Evolutionary conservation across 108 stramenopile genomes (phyloP).

Genomic region (Discostella pseudostelligera): DNA sequence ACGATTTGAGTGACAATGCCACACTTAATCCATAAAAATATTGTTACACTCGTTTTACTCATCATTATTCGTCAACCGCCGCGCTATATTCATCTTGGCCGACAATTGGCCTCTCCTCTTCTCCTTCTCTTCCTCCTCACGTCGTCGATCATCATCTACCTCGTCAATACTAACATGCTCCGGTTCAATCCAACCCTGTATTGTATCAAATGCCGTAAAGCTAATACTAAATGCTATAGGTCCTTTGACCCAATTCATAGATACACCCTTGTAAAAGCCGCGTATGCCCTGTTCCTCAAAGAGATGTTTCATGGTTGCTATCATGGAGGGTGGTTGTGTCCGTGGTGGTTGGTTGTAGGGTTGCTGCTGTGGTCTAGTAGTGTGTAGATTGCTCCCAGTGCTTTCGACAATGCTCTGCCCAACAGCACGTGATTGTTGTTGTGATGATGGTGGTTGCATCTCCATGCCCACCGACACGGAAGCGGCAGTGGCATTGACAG

Average conservation of each 20-base stretch:
- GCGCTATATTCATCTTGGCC: slow-evolving; percentile 22
- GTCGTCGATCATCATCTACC: too few relatives aligned
- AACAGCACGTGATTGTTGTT: too few relatives aligned
- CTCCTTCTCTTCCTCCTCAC: slow-evolving; percentile 22
- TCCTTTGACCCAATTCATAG: slow-evolving; percentile 98
- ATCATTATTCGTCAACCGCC: slow-evolving; percentile 39
- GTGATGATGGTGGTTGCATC: too few relatives aligned
- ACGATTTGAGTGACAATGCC: not conserved
- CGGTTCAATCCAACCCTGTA: slow-evolving; percentile 67
- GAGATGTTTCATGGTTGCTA: slow-evolving; percentile 62
- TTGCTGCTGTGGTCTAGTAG: slow-evolving; percentile 6
- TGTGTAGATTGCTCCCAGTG: not conserved
- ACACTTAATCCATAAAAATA: not conserved
- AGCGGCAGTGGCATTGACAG: not conserved
- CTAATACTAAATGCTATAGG: slow-evolving; percentile 93
- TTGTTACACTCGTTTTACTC: not conserved
- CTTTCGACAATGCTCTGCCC: not conserved
- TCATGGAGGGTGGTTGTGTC: slow-evolving; percentile 56
- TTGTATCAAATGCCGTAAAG: slow-evolving; percentile 92
- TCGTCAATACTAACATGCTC: slow-evolving; percentile 8
- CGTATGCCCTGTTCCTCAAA: slow-evolving; percentile 85
- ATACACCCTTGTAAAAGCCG: slow-evolving; percentile 95
- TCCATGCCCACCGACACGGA: not conserved
- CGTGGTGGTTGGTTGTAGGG: not conserved
- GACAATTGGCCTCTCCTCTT: slow-evolving; percentile 17